Conservation (phyloP, 2,329 filamentous ascomycete species). For the Hymenoscyphus salicellus region DNA sequence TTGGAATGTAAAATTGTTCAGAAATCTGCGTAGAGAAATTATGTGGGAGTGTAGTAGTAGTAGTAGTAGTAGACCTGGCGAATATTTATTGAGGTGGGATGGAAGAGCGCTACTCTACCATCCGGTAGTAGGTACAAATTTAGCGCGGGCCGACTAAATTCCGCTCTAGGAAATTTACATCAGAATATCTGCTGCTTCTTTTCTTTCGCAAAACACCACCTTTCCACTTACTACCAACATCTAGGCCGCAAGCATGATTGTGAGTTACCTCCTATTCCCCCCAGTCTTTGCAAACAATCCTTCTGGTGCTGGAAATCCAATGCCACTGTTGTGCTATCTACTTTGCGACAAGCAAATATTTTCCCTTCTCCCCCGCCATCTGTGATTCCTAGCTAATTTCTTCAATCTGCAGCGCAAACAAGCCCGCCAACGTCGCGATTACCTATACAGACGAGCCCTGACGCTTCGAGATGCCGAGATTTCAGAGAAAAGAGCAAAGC, state of each 20-base stretch:
- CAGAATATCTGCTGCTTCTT: not conserved
- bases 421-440: constrained; percentile 76
- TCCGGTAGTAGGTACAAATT: constrained; percentile 14
- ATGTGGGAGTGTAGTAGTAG: not conserved
- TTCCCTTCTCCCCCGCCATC: constrained; percentile 5
- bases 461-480: constrained; percentile 89
- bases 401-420: constrained; percentile 57
- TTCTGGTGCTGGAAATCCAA: not conserved
- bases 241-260: constrained; percentile 28
- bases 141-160: constrained; percentile 24
- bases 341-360: constrained; percentile 7
- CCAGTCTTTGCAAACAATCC: not conserved
- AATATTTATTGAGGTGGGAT: constrained; percentile 20
- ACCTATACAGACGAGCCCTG: constrained; percentile 86
- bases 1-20: not conserved
- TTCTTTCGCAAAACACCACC: constrained; percentile 4
- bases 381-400: not conserved
- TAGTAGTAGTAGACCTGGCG: not conserved
- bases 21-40: not conserved
- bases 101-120: constrained; percentile 14
- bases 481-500: constrained; percentile 81
- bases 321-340: not conserved
- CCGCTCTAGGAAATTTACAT: constrained; percentile 25
- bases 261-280: constrained; percentile 18
- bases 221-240: constrained; percentile 6